phyloP scores from a whole-genome alignment of 2,329 filamentous ascomycete genomes.

The Sporothrix brunneoviolacea region DNA sequence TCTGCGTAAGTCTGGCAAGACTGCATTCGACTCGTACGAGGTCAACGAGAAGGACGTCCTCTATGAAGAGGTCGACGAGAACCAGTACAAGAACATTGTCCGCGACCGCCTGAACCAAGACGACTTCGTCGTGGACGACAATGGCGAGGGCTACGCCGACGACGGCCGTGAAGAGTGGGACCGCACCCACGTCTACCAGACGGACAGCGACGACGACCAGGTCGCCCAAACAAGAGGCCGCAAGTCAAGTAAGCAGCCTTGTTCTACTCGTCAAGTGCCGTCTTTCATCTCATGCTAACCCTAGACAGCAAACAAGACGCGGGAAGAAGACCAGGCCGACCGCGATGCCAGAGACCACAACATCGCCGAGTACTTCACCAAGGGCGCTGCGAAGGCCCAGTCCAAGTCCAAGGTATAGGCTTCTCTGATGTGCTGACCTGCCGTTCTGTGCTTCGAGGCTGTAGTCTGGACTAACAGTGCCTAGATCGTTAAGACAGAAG shows the following conservation, averaged over 20 bases:
- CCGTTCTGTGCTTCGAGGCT: no score
- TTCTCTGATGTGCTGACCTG: no score
- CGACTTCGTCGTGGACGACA: conserved; percentile 98
- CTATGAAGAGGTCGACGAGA: conserved; percentile 95
- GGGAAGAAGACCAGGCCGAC: conserved; percentile 78
- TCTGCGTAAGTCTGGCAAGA: conserved; percentile 83
- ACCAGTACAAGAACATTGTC: conserved; percentile 94
- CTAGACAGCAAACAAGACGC: conserved; percentile 73
- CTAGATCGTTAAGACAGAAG: conserved; percentile 70
- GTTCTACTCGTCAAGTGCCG: background rate
- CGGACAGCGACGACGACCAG: conserved; percentile 67
- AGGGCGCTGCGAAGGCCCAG: conserved; percentile 58
- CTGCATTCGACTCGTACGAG: conserved; percentile 79
- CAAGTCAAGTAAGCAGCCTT: conserved; percentile 40
- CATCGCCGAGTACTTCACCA: conserved; percentile 91
- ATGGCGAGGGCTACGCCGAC: conserved; percentile 93
- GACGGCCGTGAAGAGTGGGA: conserved; percentile 95
- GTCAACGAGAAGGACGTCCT: conserved; percentile 76
- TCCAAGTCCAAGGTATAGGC: conserved; percentile 71
- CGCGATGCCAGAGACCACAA: conserved; percentile 82
- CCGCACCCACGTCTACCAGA: conserved; percentile 58
- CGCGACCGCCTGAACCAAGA: conserved; percentile 83
- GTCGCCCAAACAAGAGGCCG: conserved; percentile 40
- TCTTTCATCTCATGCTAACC: background rate
- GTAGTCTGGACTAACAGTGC: background rate